These are phyloP conservation scores for Candida corydali DNA, from an alignment of 805 yeast species.

Conservation along the genomic window DNA sequence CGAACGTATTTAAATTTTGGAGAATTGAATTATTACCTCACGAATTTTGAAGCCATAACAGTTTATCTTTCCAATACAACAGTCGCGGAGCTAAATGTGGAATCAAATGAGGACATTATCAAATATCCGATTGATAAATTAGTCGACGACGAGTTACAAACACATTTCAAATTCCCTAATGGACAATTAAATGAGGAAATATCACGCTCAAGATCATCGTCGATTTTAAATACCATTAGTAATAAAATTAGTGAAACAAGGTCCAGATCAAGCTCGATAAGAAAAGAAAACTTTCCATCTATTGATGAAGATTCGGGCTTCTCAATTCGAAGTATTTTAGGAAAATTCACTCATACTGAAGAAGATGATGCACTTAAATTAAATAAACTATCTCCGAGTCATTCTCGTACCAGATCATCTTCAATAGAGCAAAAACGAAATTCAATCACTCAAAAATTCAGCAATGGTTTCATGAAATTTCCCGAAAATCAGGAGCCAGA, in stretches of 20 bases:
- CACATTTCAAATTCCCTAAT: conserved; percentile 26
- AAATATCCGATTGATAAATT: conserved; percentile 22
- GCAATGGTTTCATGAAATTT: conserved; percentile 39
- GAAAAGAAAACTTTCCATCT: conserved; percentile 26
- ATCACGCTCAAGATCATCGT: conserved; percentile 34
- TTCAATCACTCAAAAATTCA: conserved; percentile 34
- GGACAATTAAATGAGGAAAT: conserved; percentile 17
- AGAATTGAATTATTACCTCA: conserved; percentile 34
- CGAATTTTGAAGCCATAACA: conserved; percentile 40
- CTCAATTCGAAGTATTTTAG: conserved; percentile 30
- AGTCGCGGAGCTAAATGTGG: conserved; percentile 20
- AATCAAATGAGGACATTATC: conserved; percentile 13
- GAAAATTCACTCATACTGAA: conserved; percentile 24
- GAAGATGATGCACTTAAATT: conserved; percentile 6
- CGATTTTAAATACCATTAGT: conserved; percentile 33
- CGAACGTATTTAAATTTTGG: conserved; percentile 31
- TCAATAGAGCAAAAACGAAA: conserved; percentile 29
- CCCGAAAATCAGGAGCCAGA: conserved; percentile 17
- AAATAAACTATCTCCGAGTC: conserved; percentile 31
- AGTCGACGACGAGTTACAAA: conserved; percentile 25
- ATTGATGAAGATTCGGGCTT: conserved; percentile 21
- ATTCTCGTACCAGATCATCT: conserved; percentile 35
- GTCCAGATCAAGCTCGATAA: conserved; percentile 30
- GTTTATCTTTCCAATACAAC: conserved; percentile 35
- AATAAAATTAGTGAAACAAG: conserved; percentile 28